phyloP scores from a whole-genome alignment of 768 basidiomycete genomes.

The Naganishia onofrii region DNA sequence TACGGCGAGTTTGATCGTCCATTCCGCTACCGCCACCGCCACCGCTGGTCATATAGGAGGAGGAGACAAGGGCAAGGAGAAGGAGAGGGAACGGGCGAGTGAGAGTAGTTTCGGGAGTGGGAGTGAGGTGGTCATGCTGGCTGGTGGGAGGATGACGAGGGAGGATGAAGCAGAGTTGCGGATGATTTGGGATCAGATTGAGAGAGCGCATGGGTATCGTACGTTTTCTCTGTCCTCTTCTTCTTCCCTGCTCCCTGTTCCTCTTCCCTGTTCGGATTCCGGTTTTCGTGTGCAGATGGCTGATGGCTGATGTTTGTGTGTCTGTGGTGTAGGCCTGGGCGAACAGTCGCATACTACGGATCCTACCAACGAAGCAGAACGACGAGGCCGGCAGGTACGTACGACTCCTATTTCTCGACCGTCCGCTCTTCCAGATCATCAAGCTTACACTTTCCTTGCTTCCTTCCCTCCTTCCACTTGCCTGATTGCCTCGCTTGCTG shows the following conservation, averaged over 20 bases:
- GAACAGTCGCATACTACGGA: neutral
- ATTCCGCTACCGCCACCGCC: no score
- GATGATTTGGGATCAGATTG: constrained; percentile 51
- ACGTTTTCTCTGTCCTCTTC: constrained; percentile 1
- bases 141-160: constrained; percentile 56
- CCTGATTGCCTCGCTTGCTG: no score
- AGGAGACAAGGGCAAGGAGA: neutral
- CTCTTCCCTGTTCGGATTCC: no score
- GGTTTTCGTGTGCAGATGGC: neutral
- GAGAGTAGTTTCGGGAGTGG: neutral
- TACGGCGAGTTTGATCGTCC: neutral
- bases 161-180: constrained; percentile 60
- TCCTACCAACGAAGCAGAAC: constrained; percentile 5
- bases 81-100: neutral
- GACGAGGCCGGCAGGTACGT: neutral
- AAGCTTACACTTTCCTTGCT: no score
- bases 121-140: neutral
- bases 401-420: no score
- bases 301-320: neutral
- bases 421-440: neutral
- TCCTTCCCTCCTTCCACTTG: no score
- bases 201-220: constrained; percentile 48
- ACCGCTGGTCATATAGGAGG: neutral
- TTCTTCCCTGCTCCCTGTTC: no score
- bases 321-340: neutral